Evolutionary conservation across 805 yeast species (phyloP).

Genomic region (Torulaspora franciscae): DNA sequence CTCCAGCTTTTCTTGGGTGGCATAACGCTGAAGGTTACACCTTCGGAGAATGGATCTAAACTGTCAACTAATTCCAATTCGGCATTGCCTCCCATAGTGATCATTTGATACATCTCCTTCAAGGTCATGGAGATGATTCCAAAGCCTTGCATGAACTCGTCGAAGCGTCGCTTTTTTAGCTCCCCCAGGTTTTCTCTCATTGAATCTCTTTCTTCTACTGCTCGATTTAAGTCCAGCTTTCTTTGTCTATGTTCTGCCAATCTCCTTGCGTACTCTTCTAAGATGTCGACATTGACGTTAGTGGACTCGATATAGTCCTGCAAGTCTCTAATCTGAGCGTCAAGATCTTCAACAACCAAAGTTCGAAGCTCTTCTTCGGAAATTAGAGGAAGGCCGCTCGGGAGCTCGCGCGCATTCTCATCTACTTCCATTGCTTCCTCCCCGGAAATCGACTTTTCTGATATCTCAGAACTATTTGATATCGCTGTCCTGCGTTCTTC

Average conservation of each 20-base stretch:
- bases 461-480: slow-evolving; percentile 7
- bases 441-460: slow-evolving; percentile 13
- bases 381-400: slow-evolving; percentile 39
- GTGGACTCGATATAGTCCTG: slow-evolving; percentile 53
- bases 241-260: slow-evolving; percentile 59
- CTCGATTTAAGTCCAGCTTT: slow-evolving; percentile 58
- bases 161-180: slow-evolving; percentile 65
- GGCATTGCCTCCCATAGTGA: slow-evolving; percentile 99
- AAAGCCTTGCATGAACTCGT: slow-evolving; percentile 93
- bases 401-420: slow-evolving; percentile 23
- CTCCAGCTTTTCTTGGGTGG: slow-evolving; percentile 99
- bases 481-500: neutral
- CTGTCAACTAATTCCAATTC: slow-evolving; percentile 93
- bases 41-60: slow-evolving; percentile 96
- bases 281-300: slow-evolving; percentile 64
- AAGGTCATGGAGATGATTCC: slow-evolving; percentile 76
- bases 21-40: slow-evolving; percentile 94
- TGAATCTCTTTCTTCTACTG: slow-evolving; percentile 62
- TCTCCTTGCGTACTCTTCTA: slow-evolving; percentile 71
- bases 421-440: slow-evolving; percentile 30
- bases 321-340: slow-evolving; percentile 48
- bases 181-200: slow-evolving; percentile 59
- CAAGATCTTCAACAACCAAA: slow-evolving; percentile 46
- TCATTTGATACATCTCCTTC: slow-evolving; percentile 97
- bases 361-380: slow-evolving; percentile 48